Conservation (phyloP, 352 stramenopile genomes). For the Pythium monospermum region DNA sequence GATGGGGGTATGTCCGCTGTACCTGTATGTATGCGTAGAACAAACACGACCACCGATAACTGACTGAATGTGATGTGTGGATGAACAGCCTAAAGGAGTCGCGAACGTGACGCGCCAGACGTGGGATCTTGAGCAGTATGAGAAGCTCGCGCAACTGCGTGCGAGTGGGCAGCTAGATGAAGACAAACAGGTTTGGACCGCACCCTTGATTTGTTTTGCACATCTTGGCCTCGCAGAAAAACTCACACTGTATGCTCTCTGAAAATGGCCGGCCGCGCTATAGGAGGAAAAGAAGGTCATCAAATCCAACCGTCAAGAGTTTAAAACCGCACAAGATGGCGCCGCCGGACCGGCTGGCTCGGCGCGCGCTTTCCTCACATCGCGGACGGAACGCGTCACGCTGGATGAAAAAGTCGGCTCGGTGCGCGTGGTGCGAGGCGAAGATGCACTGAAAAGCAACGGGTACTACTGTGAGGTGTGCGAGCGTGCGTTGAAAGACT, state of each 20-base stretch:
- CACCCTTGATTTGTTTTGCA: background rate
- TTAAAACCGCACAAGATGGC: slow-evolving; percentile 59
- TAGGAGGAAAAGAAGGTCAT: slow-evolving; percentile 64
- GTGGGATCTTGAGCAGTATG: slow-evolving; percentile 77
- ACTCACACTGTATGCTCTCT: background rate
- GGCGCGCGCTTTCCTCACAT: slow-evolving; percentile 73
- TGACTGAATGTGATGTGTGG: background rate
- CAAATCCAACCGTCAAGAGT: slow-evolving; percentile 69
- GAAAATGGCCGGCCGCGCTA: background rate
- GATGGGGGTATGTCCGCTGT: no score
- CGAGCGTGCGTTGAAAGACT: slow-evolving; percentile 90
- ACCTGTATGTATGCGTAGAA: no score
- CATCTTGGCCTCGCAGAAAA: background rate
- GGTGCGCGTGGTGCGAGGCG: slow-evolving; percentile 81
- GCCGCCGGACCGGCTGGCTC: slow-evolving; percentile 59
- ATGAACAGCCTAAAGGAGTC: slow-evolving; percentile 67
- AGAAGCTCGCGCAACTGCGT: slow-evolving; percentile 69
- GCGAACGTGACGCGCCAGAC: slow-evolving; percentile 80
- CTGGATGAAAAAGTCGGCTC: slow-evolving; percentile 84
- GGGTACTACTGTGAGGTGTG: slow-evolving; percentile 93
- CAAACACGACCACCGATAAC: no score
- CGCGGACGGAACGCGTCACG: slow-evolving; percentile 65
- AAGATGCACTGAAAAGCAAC: slow-evolving; percentile 69
- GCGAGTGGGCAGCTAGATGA: slow-evolving; percentile 60
- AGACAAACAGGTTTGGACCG: slow-evolving; percentile 27